Evolutionary conservation across 179 eudicot genomes (phyloP).

Genomic region (Silene noctiflora): DNA sequence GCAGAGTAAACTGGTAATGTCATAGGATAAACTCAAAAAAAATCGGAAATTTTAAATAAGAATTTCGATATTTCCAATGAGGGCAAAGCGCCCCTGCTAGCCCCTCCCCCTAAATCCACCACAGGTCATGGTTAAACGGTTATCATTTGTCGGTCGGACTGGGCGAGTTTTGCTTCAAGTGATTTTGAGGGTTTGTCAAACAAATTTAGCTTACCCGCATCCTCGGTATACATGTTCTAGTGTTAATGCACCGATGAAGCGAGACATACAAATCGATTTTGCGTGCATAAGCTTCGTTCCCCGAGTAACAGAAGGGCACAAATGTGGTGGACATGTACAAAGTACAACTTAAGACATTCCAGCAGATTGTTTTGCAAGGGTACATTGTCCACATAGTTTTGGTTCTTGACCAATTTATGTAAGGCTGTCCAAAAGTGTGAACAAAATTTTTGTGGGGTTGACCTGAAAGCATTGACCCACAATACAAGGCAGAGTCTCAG

Average conservation of each 20-base stretch:
- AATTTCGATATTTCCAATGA: too few species aligned
- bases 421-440: neutral
- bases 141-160: too few species aligned
- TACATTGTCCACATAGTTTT: neutral
- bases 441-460: slow-evolving; percentile 5
- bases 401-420: neutral
- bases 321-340: too few species aligned
- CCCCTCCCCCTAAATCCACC: too few species aligned
- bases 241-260: neutral
- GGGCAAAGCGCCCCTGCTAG: too few species aligned
- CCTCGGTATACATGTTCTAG: neutral
- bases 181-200: neutral
- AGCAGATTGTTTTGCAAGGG: neutral
- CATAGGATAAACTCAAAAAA: too few species aligned
- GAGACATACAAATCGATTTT: neutral
- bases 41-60: too few species aligned
- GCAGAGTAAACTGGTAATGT: too few species aligned
- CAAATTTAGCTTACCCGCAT: neutral
- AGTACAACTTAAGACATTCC: neutral
- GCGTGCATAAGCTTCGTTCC: neutral
- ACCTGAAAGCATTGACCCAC: slow-evolving; percentile 15
- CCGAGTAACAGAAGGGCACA: neutral
- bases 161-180: neutral
- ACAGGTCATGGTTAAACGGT: too few species aligned
- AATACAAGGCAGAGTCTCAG: neutral